Conservation (phyloP, 345 rosid genomes). For the Euphorbia lathyris region DNA sequence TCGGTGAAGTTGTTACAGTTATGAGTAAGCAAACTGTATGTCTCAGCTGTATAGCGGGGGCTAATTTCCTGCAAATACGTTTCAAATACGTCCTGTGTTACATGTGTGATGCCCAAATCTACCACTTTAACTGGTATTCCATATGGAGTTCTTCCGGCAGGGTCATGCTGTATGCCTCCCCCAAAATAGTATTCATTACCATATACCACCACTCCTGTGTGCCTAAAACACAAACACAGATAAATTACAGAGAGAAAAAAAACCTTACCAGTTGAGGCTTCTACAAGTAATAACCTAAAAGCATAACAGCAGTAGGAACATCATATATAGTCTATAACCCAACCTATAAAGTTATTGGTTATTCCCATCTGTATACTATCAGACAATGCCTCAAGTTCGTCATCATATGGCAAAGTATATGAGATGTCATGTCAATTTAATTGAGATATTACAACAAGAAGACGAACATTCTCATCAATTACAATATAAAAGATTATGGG, state of each 20-base stretch:
- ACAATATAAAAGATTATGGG: background rate
- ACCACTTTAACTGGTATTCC: constrained; percentile 66
- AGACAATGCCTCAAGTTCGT: background rate
- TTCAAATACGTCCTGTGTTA: constrained; percentile 89
- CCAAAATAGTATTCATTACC: constrained; percentile 86
- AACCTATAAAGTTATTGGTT: background rate
- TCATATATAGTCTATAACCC: background rate
- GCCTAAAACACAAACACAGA: constrained; percentile 48
- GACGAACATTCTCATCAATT: background rate
- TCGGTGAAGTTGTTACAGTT: constrained; percentile 94
- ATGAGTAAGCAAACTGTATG: constrained; percentile 75
- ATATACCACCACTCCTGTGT: constrained; percentile 82
- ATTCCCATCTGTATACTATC: background rate
- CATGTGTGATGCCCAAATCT: constrained; percentile 76
- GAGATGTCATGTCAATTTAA: no score
- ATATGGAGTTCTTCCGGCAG: constrained; percentile 70
- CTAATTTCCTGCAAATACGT: constrained; percentile 76
- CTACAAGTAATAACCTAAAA: background rate
- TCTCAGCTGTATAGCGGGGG: constrained; percentile 82
- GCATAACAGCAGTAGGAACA: background rate
- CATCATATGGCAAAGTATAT: background rate
- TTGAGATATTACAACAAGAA: no score
- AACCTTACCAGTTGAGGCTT: no score
- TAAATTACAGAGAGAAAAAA: background rate
- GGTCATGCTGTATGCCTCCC: constrained; percentile 74